Base-by-base conservation (phyloP, 106 monocot genomes). In the Dioscorea alata region DNA sequence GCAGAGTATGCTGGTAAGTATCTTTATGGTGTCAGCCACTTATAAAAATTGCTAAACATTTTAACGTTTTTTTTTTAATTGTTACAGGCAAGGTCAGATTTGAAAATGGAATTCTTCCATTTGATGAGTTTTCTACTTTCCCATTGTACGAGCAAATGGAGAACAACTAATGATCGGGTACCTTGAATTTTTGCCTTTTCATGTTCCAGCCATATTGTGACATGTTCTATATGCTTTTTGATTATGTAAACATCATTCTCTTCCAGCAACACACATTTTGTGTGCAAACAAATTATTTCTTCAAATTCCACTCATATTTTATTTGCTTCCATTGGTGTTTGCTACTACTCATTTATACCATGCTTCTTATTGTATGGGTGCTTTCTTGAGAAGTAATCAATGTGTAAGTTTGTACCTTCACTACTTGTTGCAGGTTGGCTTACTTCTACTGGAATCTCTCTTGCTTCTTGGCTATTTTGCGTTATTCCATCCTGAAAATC, bases 81-180 rank as follows among this genome's bases (percentile, higher is more conserved):
- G 6, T 80, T 70, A 64, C 83, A 95, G 96, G 83, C 84, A 65
- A 88, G 77, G 64, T 75, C 96, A 67, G 96, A 96, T 81, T 78
- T 96, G 53, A 89, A 89, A 85, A 92, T 96, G 86, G 96, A 96
- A 63, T 84, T 96, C 69, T 96, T 96, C 61, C 96, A 96, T 72
- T 59, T 96, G 73, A 96, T 92, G 82, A 92, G 96, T 78, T 96
- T 96, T 82, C 86, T 96, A 68, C 78, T 96, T 21, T 86, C 92
- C 25, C 89, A 96, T 81, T 92, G 96, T 64, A 82, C 84, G 61
- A 86, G 69, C 75, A 96, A 86, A 70, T 96, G 96, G 96, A 89
- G 84, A 84, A 67, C 78, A 68, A 74, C 89, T 61, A 77, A 79
- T 67, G 96, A 96, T 85, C 88, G 92, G 96, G 96, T 96, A 72